Evolutionary conservation across 139 green algal genomes (phyloP).

Genomic region (Picochlorum costavermella): DNA sequence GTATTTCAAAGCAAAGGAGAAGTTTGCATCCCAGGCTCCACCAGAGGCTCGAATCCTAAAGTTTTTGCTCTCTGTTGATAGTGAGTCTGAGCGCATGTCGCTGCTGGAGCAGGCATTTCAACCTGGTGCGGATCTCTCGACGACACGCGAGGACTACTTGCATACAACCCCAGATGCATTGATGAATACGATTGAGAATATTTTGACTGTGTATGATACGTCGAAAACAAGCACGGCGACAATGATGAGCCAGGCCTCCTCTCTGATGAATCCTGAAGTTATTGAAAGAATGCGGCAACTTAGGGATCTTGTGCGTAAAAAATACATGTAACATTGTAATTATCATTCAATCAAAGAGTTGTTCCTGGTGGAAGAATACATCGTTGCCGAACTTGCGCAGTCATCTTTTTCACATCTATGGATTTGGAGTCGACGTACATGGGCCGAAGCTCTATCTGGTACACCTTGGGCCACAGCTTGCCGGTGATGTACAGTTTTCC

Average conservation of each 20-base stretch:
- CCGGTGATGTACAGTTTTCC: conserved; percentile 75
- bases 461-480: conserved; percentile 64
- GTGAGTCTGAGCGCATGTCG: conserved; percentile 33
- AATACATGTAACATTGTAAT: conserved; percentile 38
- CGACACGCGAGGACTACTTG: conserved; percentile 33
- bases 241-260: conserved; percentile 46
- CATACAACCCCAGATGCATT: conserved; percentile 47
- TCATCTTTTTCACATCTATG: conserved; percentile 6
- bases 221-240: not conserved
- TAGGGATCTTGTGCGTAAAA: conserved; percentile 32
- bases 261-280: conserved; percentile 63
- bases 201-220: conserved; percentile 47
- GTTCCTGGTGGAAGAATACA: conserved; percentile 5
- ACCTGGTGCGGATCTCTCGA: conserved; percentile 24
- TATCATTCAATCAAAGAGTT: not conserved
- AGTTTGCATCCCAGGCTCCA: conserved; percentile 53
- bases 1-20: conserved; percentile 71
- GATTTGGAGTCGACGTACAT: conserved; percentile 11
- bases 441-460: conserved; percentile 6
- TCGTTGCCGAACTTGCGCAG: not conserved
- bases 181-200: conserved; percentile 42
- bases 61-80: conserved; percentile 53
- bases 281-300: conserved; percentile 51
- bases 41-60: conserved; percentile 74
- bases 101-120: conserved; percentile 59